These are phyloP conservation scores for Phallus indusiatus DNA, from an alignment of 768 basidiomycete species.

Conservation along the genomic window DNA sequence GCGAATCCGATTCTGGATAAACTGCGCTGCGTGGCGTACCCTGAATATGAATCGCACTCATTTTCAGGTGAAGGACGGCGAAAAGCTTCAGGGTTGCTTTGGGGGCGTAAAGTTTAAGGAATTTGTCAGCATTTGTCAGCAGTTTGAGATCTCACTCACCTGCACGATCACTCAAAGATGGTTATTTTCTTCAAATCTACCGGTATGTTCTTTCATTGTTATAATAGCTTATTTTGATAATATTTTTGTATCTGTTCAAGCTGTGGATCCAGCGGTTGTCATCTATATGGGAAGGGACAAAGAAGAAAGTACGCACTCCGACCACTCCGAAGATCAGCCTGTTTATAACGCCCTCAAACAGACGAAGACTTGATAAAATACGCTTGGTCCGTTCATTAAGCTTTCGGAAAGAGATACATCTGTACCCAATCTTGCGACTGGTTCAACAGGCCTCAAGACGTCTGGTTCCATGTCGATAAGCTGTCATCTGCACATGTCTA, in stretches of 20 bases:
- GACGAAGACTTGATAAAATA: conserved; percentile 95
- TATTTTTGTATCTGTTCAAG: conserved; percentile 25
- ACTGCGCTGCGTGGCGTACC: neutral
- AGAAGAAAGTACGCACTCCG: conserved; percentile 63
- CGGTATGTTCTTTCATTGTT: conserved; percentile 20
- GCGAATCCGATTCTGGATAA: conserved; percentile 8
- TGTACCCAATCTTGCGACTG: neutral
- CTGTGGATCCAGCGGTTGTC: conserved; percentile 49
- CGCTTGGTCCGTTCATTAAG: conserved; percentile 36
- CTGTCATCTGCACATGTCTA: conserved; percentile 96
- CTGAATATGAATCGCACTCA: conserved; percentile 6
- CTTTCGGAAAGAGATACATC: neutral
- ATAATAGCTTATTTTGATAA: neutral
- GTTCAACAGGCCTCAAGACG: conserved; percentile 49
- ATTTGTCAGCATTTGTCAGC: neutral
- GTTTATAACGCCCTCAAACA: conserved; percentile 26
- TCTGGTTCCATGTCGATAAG: conserved; percentile 98
- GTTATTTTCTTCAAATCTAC: conserved; percentile 57
- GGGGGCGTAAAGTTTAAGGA: neutral
- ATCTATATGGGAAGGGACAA: conserved; percentile 98
- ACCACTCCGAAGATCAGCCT: neutral
- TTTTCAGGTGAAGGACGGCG: neutral
- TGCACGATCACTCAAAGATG: conserved; percentile 25
- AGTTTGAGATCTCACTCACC: neutral
- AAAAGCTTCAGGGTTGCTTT: too few species aligned